Conservation (phyloP, 2,329 filamentous ascomycete species). For the Verruconis gallopava region DNA sequence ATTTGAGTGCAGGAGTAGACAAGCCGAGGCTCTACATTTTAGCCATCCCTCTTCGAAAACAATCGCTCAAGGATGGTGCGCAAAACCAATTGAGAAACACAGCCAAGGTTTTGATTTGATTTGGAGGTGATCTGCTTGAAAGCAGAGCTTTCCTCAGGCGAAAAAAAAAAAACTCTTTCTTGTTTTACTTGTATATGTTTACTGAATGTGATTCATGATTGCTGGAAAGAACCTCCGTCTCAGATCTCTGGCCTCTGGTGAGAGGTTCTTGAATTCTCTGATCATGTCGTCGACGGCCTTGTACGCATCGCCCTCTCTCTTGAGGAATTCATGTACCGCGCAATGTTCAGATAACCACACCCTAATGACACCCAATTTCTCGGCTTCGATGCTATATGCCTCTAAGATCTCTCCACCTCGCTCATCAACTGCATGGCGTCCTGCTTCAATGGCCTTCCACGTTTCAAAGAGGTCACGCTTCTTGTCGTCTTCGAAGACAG, state of each 20-base stretch:
- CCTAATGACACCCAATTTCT: not conserved
- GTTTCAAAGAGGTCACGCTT: not conserved
- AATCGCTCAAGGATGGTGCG: too few species aligned
- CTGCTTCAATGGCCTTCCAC: not conserved
- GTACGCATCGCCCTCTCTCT: not conserved
- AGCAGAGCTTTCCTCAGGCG: too few species aligned
- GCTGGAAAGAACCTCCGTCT: not conserved
- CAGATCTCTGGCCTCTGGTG: not conserved
- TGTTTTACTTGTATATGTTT: too few species aligned
- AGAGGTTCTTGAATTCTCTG: not conserved
- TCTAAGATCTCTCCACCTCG: not conserved
- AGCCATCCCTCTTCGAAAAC: too few species aligned
- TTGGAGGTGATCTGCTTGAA: too few species aligned
- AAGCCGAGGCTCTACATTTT: too few species aligned
- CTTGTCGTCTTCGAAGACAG: not conserved
- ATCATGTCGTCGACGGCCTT: not conserved
- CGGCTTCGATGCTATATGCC: not conserved
- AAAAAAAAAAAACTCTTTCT: too few species aligned
- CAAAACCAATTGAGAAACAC: too few species aligned
- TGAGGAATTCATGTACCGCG: not conserved
- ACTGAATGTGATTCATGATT: too few species aligned
- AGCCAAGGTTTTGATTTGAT: too few species aligned
- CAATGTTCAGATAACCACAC: slow-evolving; percentile 1
- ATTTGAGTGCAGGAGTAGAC: too few species aligned
- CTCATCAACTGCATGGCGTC: too few species aligned